phyloP scores from a whole-genome alignment of 768 basidiomycete genomes.

The Sutorius australiensis region DNA sequence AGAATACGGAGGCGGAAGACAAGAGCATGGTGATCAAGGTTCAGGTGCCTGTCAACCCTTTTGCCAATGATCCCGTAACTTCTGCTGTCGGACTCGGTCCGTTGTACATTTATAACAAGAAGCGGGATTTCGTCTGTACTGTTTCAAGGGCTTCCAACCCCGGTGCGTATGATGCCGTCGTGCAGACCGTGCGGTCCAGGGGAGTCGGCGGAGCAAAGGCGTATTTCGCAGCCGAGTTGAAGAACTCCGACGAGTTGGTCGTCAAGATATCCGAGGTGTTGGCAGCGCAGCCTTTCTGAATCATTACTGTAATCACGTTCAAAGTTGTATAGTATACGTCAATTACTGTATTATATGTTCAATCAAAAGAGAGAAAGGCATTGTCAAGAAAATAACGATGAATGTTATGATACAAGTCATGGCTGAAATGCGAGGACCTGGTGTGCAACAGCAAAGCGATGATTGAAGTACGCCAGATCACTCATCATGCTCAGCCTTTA shows the following conservation, averaged over 20 bases:
- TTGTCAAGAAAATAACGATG: neutral
- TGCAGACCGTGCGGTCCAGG: conserved; percentile 36
- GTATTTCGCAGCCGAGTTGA: conserved; percentile 53
- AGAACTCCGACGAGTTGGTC: conserved; percentile 42
- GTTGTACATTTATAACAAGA: conserved; percentile 50
- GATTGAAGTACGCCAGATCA: neutral
- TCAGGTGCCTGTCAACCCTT: conserved; percentile 39
- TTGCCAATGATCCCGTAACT: neutral
- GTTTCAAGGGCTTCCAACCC: conserved; percentile 33
- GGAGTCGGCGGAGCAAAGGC: conserved; percentile 46
- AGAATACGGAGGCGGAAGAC: conserved; percentile 22
- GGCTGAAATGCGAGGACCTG: neutral
- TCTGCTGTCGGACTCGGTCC: conserved; percentile 21
- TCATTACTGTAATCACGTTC: neutral
- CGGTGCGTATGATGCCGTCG: conserved; percentile 40
- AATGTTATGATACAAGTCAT: neutral
- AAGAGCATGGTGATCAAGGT: conserved; percentile 53
- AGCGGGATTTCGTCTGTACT: conserved; percentile 48
- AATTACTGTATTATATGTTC: neutral
- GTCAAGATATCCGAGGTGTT: conserved; percentile 50
- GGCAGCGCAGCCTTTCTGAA: conserved; percentile 53
- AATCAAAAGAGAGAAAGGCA: neutral
- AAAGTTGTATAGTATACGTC: neutral
- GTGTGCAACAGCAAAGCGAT: neutral
- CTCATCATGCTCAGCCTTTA: neutral